Evolutionary conservation across 208 protist species (phyloP), one percentile per base, ranked within the genome.

Genomic region (Leishmania turanica): DNA sequence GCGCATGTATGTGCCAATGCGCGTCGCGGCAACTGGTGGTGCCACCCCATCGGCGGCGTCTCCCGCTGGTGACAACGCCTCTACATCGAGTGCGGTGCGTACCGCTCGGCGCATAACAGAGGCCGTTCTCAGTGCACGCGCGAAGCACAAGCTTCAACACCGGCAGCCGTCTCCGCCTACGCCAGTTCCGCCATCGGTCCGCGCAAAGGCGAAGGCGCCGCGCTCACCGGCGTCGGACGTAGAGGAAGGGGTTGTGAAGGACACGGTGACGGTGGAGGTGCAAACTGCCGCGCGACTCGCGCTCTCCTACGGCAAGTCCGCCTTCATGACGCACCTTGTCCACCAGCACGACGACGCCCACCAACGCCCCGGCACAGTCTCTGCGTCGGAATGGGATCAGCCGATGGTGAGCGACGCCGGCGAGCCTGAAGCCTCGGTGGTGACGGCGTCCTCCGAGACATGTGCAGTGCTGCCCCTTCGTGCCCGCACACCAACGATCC

Each of bases 1-100:
- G 71, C 82, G 82, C 75, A 85, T 82, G 82, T 85, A 85, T 78
- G 65, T 64, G 3, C 82, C 82, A n/a, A 78, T 80, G 70, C 81
- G 47, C 17, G 75, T 60, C 13, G 31, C 72, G 31, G n/a, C 34
- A 19, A 53, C 77, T 47, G 31, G 40, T 0, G 34, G 51, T 8
- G 0, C 76, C 13, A 24, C 60, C 15, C 24, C 51, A 31, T 66
- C 64, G 37, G 24, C 65, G 11, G 51, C 53, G 5, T 71, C 37
- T 71, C 37, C 40, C 66, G 19, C 66, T 47, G 66, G 40, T 27
- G 47, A 2, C 47, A 51, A 6, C 11, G 42, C 56, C 13, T 17
- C 71, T 40, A 40, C 42, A 71, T 71, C 66, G 40, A 73, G 60
- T 27, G 81, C 81, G 24, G 69, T 62, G 3, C 60, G 56, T 47